Evolutionary conservation across 441 rosid species (phyloP).

Genomic region (Eruca vesicaria): DNA sequence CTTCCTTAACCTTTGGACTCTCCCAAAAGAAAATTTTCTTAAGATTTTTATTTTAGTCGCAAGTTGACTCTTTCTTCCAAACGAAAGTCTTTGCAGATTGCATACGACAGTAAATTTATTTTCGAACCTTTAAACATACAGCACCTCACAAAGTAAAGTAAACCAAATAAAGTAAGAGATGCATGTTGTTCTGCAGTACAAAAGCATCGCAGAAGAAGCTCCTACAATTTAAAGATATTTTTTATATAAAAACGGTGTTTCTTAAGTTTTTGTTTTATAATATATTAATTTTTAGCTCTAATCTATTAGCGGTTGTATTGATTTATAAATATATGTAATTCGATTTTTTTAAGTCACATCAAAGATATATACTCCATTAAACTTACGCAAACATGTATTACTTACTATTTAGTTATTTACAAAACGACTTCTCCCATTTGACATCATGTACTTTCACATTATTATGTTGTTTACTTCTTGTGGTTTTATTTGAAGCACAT

Average conservation of each 20-base stretch:
- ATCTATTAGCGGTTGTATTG: background rate
- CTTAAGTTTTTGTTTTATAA: background rate
- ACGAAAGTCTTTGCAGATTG: background rate
- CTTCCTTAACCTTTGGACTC: conserved; percentile 11
- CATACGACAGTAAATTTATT: background rate
- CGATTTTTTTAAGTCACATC: background rate
- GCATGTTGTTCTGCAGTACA: conserved; percentile 22
- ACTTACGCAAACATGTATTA: background rate
- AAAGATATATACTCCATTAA: background rate
- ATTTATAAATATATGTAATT: background rate
- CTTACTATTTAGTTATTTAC: background rate
- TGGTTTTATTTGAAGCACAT: background rate
- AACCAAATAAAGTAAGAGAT: background rate
- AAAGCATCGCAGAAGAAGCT: conserved; percentile 17
- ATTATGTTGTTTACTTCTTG: conserved; percentile 5
- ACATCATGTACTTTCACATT: background rate
- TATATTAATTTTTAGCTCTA: background rate
- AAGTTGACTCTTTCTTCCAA: background rate
- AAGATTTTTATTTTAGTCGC: background rate
- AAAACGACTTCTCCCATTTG: background rate
- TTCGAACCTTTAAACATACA: background rate
- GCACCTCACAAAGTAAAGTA: background rate
- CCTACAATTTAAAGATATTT: background rate
- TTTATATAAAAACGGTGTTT: background rate
- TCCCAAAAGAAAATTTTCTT: conserved; percentile 15